Evolutionary conservation across 2,329 filamentous ascomycete species (phyloP).

Genomic region (Trichophyton schoenleinii): DNA sequence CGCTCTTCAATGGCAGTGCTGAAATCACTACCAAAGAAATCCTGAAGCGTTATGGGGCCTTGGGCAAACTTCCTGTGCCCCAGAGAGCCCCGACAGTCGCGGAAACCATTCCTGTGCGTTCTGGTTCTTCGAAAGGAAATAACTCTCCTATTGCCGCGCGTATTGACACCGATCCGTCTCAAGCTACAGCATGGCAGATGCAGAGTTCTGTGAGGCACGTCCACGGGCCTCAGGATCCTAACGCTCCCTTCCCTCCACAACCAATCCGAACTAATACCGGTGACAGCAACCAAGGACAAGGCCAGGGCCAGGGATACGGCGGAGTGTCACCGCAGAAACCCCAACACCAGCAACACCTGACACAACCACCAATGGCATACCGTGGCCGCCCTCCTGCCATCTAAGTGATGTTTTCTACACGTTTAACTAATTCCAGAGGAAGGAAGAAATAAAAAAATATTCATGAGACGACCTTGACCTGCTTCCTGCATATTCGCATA

Average conservation of each 20-base stretch:
- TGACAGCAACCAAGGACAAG: constrained; percentile 22
- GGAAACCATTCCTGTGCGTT: constrained; percentile 41
- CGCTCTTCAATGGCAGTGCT: constrained; percentile 64
- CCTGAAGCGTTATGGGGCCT: constrained; percentile 79
- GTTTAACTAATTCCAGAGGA: background rate
- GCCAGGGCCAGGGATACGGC: constrained; percentile 12
- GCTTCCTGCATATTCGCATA: constrained; percentile 86
- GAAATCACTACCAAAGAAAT: constrained; percentile 97
- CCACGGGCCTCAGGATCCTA: constrained; percentile 26
- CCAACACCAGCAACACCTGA: constrained; percentile 11
- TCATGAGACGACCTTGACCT: constrained; percentile 64
- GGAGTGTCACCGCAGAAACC: constrained; percentile 17
- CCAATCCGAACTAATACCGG: constrained; percentile 16
- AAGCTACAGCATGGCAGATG: constrained; percentile 58
- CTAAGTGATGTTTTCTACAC: constrained; percentile 1
- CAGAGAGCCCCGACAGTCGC: constrained; percentile 41
- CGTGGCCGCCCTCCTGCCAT: constrained; percentile 20
- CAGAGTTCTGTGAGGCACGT: constrained; percentile 75
- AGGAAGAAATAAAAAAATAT: background rate
- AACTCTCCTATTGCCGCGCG: constrained; percentile 42
- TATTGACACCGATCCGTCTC: constrained; percentile 77
- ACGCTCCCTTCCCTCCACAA: constrained; percentile 9
- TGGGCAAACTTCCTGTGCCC: constrained; percentile 52
- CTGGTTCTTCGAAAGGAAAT: constrained; percentile 28
- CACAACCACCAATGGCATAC: constrained; percentile 24